Conservation (phyloP, 2,329 filamentous ascomycete genomes). For the Claviceps pazoutovae region DNA sequence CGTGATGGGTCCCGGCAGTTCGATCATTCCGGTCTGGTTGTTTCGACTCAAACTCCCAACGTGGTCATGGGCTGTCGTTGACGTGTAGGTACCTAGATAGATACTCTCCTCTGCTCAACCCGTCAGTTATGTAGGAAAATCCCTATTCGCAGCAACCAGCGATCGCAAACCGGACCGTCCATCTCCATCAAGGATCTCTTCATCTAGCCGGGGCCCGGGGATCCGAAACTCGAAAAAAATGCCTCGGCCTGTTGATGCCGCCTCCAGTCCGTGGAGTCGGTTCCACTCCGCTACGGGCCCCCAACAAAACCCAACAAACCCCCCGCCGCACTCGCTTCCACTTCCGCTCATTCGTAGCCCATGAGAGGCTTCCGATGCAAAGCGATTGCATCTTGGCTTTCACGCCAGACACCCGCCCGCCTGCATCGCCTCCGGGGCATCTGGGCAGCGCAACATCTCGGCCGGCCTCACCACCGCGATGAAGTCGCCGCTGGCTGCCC, state of each 20-base stretch:
- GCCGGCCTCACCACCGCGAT: slow-evolving; percentile 1
- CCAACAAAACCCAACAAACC: slow-evolving; percentile 6
- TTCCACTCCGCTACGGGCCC: slow-evolving; percentile 1
- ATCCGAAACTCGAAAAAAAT: neutral
- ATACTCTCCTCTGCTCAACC: too few species aligned
- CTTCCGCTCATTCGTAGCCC: too few species aligned
- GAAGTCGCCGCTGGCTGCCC: slow-evolving; percentile 35
- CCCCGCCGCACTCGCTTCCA: neutral
- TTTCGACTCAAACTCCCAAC: neutral
- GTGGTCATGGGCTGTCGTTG: neutral
- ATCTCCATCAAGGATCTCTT: too few species aligned
- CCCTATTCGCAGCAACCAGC: too few species aligned
- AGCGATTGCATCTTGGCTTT: too few species aligned
- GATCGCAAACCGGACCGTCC: too few species aligned
- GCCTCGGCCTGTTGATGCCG: neutral
- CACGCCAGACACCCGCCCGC: too few species aligned
- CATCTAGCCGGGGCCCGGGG: too few species aligned
- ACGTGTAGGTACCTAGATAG: neutral
- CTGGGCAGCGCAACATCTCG: neutral
- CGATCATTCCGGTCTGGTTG: neutral
- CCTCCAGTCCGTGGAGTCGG: neutral
- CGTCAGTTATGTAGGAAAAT: too few species aligned
- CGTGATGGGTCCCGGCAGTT: neutral
- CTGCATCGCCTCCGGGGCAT: too few species aligned
- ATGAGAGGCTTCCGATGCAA: too few species aligned